Conservation (phyloP, 2,329 filamentous ascomycete species). For the Boeremia lycopersici region DNA sequence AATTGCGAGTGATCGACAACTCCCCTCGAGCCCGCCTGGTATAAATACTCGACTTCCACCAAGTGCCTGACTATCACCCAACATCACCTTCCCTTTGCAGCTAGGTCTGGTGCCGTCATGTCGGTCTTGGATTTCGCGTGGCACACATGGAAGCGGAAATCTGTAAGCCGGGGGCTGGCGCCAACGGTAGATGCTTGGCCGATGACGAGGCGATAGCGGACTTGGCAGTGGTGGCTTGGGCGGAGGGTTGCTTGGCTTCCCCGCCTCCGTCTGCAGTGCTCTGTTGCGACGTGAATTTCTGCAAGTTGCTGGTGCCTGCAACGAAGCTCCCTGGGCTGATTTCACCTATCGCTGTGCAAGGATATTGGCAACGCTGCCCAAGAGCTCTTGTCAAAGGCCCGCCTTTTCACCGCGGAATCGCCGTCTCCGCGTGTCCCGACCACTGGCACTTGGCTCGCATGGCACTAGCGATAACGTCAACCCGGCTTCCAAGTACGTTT, state of each 20-base stretch:
- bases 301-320: no score
- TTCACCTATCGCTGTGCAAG: no score
- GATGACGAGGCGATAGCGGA: constrained; percentile 19
- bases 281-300: not conserved
- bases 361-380: not conserved
- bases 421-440: constrained; percentile 6
- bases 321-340: not conserved
- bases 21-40: not conserved
- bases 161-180: constrained; percentile 4
- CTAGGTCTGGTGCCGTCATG: constrained; percentile 9
- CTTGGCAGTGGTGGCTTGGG: constrained; percentile 22
- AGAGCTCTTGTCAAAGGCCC: not conserved
- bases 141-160: constrained; percentile 9
- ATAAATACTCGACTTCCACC: constrained; percentile 7
- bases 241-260: constrained; percentile 12
- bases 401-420: not conserved
- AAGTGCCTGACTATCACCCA: constrained; percentile 7
- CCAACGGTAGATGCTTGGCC: constrained; percentile 19
- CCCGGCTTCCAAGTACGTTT: not conserved
- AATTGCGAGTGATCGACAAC: constrained; percentile 4
- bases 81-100: constrained; percentile 11
- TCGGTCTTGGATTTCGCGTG: constrained; percentile 9
- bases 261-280: not conserved
- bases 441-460: constrained; percentile 15
- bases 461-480: constrained; percentile 15